phyloP scores from a whole-genome alignment of 305 asterid genomes.

The Caryopteris hybrid region DNA sequence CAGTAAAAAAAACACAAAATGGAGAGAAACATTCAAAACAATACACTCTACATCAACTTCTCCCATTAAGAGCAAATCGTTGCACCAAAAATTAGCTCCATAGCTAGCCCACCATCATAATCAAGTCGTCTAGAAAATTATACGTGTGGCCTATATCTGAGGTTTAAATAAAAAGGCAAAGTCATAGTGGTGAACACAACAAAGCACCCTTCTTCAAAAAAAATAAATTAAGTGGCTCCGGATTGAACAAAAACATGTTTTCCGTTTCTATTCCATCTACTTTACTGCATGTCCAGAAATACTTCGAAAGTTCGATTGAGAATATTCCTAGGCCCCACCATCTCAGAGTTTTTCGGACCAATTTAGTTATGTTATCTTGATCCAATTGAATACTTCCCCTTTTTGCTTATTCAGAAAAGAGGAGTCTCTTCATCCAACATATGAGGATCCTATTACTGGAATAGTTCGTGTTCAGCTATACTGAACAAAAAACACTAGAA shows the following conservation, averaged over 20 bases:
- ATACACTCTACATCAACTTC: background rate
- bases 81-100: background rate
- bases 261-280: background rate
- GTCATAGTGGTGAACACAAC: no score
- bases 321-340: background rate
- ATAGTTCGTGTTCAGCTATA: background rate
- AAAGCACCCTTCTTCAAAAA: no score
- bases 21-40: no score
- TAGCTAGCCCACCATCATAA: background rate
- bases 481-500: background rate
- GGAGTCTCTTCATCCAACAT: background rate
- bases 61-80: background rate
- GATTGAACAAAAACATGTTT: background rate
- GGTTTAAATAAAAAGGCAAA: no score
- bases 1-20: no score
- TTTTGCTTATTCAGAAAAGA: background rate
- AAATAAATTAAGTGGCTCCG: background rate
- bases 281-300: background rate
- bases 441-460: background rate
- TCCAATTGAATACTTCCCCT: background rate
- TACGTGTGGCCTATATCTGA: no score
- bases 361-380: background rate
- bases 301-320: background rate
- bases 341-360: background rate
- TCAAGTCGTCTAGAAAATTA: background rate